phyloP scores from a whole-genome alignment of 345 rosid genomes.

The Aquilaria sinensis region DNA sequence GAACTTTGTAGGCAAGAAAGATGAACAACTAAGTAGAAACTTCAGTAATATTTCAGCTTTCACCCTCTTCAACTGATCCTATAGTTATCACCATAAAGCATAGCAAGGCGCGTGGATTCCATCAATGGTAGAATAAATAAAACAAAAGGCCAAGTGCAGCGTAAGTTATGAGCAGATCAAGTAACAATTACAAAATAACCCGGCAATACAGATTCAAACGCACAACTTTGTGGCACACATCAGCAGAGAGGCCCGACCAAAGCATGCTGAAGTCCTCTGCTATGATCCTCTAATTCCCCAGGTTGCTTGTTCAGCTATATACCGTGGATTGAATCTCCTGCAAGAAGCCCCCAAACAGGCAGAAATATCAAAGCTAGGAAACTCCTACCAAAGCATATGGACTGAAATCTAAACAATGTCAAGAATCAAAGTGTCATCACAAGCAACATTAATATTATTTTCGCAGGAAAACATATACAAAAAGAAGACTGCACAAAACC shows the following conservation, averaged over 20 bases:
- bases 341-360: background rate
- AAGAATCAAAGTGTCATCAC: background rate
- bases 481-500: no score
- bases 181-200: constrained; percentile 62
- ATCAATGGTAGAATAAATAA: constrained; percentile 18
- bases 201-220: constrained; percentile 73
- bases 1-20: constrained; percentile 3
- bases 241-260: constrained; percentile 54
- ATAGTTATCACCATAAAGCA: constrained; percentile 32
- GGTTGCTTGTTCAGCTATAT: constrained; percentile 9
- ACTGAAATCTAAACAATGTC: constrained; percentile 1
- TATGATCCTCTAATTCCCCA: constrained; percentile 11
- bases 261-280: constrained; percentile 45
- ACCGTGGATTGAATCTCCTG: constrained; percentile 12
- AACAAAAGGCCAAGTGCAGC: background rate
- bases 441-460: background rate
- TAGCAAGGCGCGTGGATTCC: constrained; percentile 40
- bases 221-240: constrained; percentile 49
- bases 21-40: constrained; percentile 6
- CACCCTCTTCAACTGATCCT: constrained; percentile 37
- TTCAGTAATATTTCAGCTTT: background rate
- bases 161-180: constrained; percentile 4
- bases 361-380: background rate
- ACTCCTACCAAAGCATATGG: background rate
- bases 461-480: no score